Evolutionary conservation across 2,329 filamentous ascomycete species (phyloP), one percentile per base, ranked within the genome.

Genomic region (Aspergillus caelatus): DNA sequence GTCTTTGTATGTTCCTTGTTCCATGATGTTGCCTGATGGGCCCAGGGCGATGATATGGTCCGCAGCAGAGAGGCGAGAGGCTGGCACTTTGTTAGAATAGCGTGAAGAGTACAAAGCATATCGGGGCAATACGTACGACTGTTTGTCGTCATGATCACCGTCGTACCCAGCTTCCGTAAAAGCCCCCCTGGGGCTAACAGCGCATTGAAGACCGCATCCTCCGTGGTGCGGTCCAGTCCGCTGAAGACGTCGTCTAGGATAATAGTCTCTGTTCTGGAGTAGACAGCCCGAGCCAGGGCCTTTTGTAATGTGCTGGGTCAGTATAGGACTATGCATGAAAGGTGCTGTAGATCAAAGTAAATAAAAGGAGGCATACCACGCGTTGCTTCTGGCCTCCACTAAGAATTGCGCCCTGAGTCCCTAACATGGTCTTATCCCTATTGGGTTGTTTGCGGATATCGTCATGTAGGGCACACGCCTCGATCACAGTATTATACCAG

Each of bases 11-110:
- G 46, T 50, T 50, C 46, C 46, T 30, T 50, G 46, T 50, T 50
- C 46, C 23, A 50, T 26, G 6, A 50, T 50, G 23, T 21, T 50
- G 12, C 46, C 46, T 5, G 46, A 50, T 28, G 46, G 12, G 6
- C 23, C 26, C 12, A 87, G 76, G 0, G 79, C 81, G 45, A 86
- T 79, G 9, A 86, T 80, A 39, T 83, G 79, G 52, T 84, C 78
- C 2, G 82, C 80, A 0, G 73, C 76, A 6, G 68, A 61, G 7
- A 50, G 46, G 14, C 46, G 46, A 16, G 46, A 30, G 46, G 46
- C 46, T 50, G 16, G 8, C 3, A 19, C 26, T 30, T 12, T 2
- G 23, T 50, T 10, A 50, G 23, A 19, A 26, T 3, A 10, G 10
- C 3, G 3, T 26, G 26, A 28, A 32, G 23, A 11, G 0, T 14